Percentiles rank a stretch among this genome's conserved stretches.
Conservation (phyloP, 257 asterid genomes). For the Solanum bulbocastanum region DNA sequence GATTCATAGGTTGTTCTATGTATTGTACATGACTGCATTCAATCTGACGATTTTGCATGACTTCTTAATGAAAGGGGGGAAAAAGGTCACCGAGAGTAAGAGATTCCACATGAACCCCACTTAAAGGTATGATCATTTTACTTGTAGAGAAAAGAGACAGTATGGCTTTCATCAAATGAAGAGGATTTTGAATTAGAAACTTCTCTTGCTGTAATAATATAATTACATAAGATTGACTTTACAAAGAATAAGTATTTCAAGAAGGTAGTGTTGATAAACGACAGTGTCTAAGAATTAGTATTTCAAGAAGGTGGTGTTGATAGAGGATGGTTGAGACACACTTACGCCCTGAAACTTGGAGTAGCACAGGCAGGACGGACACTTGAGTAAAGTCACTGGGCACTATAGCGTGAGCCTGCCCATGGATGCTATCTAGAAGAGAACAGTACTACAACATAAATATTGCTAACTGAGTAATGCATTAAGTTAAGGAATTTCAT, state of each 20-base stretch:
- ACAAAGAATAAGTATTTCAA: background rate
- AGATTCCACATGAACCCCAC: background rate
- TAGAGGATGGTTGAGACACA: background rate
- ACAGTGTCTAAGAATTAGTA: background rate
- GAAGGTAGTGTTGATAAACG: background rate
- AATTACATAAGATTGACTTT: background rate
- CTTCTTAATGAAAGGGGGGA: background rate
- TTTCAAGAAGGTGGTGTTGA: background rate
- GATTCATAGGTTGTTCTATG: background rate
- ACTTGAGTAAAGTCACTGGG: background rate
- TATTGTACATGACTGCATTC: background rate
- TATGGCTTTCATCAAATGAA: background rate
- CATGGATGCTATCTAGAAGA: background rate
- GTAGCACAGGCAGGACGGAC: background rate
- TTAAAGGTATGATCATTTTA: background rate
- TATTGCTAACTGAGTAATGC: background rate
- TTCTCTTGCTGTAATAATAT: background rate
- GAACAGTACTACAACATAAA: background rate
- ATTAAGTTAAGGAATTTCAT: background rate
- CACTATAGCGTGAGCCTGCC: background rate
- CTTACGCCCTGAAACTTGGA: background rate
- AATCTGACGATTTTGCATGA: background rate
- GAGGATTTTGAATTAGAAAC: background rate
- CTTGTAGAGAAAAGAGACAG: background rate
- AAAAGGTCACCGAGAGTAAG: background rate